Conservation (phyloP, 345 rosid species). For the Eucalyptus tenuipes region DNA sequence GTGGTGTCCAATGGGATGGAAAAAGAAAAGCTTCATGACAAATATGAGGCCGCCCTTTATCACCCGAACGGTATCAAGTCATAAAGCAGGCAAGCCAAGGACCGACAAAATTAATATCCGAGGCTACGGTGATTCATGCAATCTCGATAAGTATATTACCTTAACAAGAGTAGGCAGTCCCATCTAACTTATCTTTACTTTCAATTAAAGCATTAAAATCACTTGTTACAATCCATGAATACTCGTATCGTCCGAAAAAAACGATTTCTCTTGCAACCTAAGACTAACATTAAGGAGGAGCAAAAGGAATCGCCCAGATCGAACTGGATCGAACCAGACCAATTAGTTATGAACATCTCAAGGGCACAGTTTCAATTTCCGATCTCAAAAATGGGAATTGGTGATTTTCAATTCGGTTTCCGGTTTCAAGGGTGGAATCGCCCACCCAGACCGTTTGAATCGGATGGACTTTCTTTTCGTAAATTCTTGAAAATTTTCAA, state of each 20-base stretch:
- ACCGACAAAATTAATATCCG: not conserved
- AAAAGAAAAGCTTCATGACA: not conserved
- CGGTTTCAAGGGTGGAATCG: too few relatives aligned
- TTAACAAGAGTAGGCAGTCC: not conserved
- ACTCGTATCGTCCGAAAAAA: not conserved
- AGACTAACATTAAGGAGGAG: not conserved
- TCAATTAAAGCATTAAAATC: not conserved
- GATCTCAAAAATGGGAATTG: too few relatives aligned
- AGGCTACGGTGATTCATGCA: not conserved
- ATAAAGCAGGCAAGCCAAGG: not conserved
- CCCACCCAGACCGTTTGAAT: fast-evolving
- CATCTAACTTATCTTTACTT: not conserved
- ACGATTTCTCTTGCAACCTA: not conserved
- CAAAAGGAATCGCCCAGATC: too few relatives aligned
- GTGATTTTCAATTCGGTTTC: too few relatives aligned
- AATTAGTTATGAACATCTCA: too few relatives aligned
- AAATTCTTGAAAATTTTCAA: too few relatives aligned
- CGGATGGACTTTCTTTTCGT: too few relatives aligned
- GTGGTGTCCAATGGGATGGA: not conserved
- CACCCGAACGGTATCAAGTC: not conserved
- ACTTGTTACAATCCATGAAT: not conserved
- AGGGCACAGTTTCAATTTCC: too few relatives aligned
- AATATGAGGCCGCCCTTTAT: not conserved
- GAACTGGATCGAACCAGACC: fast-evolving
- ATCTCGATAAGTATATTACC: not conserved